Evolutionary conservation across 306 rosid genomes (phyloP), one percentile per base, ranked within the genome.

Genomic region (Medicago lupulina): DNA sequence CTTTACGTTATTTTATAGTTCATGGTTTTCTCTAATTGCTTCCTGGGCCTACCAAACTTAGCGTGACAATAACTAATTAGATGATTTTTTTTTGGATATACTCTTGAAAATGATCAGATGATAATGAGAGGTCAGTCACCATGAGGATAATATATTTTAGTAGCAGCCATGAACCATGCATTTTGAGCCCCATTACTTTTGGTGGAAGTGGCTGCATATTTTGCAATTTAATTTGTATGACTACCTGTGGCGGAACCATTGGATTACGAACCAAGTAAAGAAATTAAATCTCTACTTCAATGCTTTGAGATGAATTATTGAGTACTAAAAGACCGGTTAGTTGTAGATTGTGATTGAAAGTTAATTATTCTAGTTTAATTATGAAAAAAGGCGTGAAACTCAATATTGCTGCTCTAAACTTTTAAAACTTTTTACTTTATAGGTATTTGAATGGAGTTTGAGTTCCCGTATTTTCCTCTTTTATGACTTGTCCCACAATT

Each of bases 131-230:
- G 28, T 23, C 28, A 31, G 34, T 34, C 17, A 76, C 58, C 77
- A 69, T 64, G 83, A 74, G 78, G 88, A 85, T 85, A 85, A 81
- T 77, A 73, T 81, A 39, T 15, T 77, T 81, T 71, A 57, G 63
- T 36, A 21, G 47, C 75, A 77, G 49, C 8, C 28, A 63, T 65
- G n/a, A 65, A 2, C 31, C 16, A 67, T 81, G 72, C 75, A 43
- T 73, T 67, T n/a, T 67, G 8, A 40, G 60, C 67, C 49, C 69
- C 7, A 14, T 71, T 39, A 65, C 50, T 65, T 60, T 60, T 60
- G 5, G 19, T 60, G 19, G 60, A 18, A 60, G 43, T 60, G 41
- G 43, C 0, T 60, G 12, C 43, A 60, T 57, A 25, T 36, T 57
- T 57, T 21, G 62, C 21, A 57, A 21, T 49, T 49, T 49, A 14